Base-by-base conservation (phyloP, 169 alveolate genomes). In the Cryptosporidium ubiquitum region DNA sequence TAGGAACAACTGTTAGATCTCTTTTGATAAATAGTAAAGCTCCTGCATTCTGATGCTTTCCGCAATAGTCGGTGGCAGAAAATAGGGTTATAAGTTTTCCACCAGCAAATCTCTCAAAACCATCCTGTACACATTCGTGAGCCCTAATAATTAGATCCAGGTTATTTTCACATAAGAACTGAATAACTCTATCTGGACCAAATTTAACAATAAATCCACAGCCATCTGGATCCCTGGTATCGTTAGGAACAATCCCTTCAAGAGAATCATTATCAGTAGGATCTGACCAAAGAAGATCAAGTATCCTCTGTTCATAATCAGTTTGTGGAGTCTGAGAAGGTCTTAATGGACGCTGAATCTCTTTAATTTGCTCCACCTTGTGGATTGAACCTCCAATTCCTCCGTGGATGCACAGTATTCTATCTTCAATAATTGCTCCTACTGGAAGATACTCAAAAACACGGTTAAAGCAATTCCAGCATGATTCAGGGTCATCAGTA, bases 81-180 rank as follows among this genome's bases (percentile, higher is more conserved):
- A 98, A 98, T 23, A 98, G 98, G 1, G 99, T 99, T 52, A 99
- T 96, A 68, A 99, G 95, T 52, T 95, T 91, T 23, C 99, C 99
- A 14, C 99, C 99, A n/a, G 99, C 99, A 91, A 99, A 99, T 91
- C 99, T 94, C 93, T 99, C 99, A 92, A 99, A 99, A 2, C 99
- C 99, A 93, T 97, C 99, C 99, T 98, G 98, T n/a, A 99, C 99
- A 86, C 99, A 99, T 92, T 99, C 99, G 92, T 99, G 99, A 3
- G 99, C 99, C 75, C 99, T 94, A 70, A 96, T 93, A 52, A 97
- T 94, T 85, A 93, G 84, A 35, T 94, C 92, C 33, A 95, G 93
- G 84, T 94, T 93, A 84, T 96, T 96, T 52, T 91, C 92, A 52
- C 94, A 91, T 35, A 96, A 70, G 91, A 96, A 96, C 29, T 86